Evolutionary conservation across 2,329 filamentous ascomycete species (phyloP).

Genomic region (Cladorrhinum sp.): DNA sequence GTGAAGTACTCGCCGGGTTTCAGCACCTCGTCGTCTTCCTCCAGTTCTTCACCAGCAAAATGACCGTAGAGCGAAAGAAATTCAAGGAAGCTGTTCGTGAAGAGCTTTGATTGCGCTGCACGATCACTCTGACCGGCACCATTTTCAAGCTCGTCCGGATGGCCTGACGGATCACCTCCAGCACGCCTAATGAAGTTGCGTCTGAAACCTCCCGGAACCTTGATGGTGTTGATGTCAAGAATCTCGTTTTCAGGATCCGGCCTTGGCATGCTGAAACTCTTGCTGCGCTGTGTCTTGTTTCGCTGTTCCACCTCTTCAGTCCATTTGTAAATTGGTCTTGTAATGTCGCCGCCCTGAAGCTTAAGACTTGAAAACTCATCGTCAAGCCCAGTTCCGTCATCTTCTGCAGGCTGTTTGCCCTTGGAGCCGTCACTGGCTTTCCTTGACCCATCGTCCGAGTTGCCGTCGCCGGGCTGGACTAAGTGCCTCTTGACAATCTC

Average conservation of each 20-base stretch:
- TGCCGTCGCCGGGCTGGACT: slow-evolving; percentile 60
- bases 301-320: slow-evolving; percentile 78
- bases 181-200: slow-evolving; percentile 81
- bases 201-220: slow-evolving; percentile 88
- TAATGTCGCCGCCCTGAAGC: slow-evolving; percentile 92
- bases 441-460: slow-evolving; percentile 44
- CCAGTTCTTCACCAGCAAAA: slow-evolving; percentile 93
- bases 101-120: slow-evolving; percentile 56
- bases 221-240: slow-evolving; percentile 84
- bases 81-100: slow-evolving; percentile 92
- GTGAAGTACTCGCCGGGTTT: slow-evolving; percentile 88
- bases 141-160: slow-evolving; percentile 40
- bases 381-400: slow-evolving; percentile 32
- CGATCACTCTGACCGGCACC: slow-evolving; percentile 38
- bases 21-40: slow-evolving; percentile 91
- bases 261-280: slow-evolving; percentile 78
- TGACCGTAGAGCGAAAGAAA: slow-evolving; percentile 94
- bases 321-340: slow-evolving; percentile 93
- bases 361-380: slow-evolving; percentile 87
- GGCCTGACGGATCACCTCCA: slow-evolving; percentile 57
- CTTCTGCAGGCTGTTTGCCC: slow-evolving; percentile 51
- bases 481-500: slow-evolving; percentile 89
- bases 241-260: slow-evolving; percentile 77
- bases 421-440: slow-evolving; percentile 43
- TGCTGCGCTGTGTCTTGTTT: slow-evolving; percentile 69